These are phyloP conservation scores for Myrica gale DNA, from an alignment of 306 rosid genomes.

Conservation along the genomic window DNA sequence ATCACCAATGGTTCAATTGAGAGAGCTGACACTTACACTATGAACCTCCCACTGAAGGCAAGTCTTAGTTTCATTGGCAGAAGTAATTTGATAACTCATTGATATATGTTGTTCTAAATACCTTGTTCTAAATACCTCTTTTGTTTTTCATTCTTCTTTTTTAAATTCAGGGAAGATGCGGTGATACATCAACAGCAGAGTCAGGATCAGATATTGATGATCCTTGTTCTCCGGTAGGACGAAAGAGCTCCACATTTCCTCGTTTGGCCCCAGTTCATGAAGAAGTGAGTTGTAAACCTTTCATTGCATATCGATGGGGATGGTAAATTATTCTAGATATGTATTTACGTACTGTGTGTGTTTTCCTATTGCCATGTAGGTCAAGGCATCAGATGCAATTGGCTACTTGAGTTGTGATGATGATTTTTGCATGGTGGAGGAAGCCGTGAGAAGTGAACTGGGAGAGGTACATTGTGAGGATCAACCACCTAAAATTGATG, in stretches of 20 bases:
- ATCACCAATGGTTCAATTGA: constrained; percentile 45
- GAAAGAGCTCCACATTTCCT: constrained; percentile 44
- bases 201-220: constrained; percentile 77
- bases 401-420: constrained; percentile 84
- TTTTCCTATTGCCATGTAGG: constrained; percentile 34
- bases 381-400: constrained; percentile 50
- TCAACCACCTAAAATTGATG: constrained; percentile 33
- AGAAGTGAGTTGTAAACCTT: constrained; percentile 58
- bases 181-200: constrained; percentile 66
- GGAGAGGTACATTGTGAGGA: constrained; percentile 26
- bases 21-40: constrained; percentile 45
- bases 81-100: constrained; percentile 11
- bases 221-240: constrained; percentile 58
- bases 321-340: constrained; percentile 12
- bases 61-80: constrained; percentile 25
- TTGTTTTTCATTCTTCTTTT: constrained; percentile 13
- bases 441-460: constrained; percentile 33
- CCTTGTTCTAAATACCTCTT: constrained; percentile 4
- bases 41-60: constrained; percentile 56
- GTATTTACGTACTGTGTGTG: background rate
- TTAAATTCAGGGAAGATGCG: constrained; percentile 52
- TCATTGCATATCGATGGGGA: background rate
- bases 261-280: constrained; percentile 68
- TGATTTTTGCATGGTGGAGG: constrained; percentile 39
- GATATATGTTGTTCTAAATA: constrained; percentile 14